A percentile compares a stretch with the other conserved stretches of the same genome.
Conservation (phyloP, 768 basidiomycete genomes). For the Leucocoprinus birnbaumii region DNA sequence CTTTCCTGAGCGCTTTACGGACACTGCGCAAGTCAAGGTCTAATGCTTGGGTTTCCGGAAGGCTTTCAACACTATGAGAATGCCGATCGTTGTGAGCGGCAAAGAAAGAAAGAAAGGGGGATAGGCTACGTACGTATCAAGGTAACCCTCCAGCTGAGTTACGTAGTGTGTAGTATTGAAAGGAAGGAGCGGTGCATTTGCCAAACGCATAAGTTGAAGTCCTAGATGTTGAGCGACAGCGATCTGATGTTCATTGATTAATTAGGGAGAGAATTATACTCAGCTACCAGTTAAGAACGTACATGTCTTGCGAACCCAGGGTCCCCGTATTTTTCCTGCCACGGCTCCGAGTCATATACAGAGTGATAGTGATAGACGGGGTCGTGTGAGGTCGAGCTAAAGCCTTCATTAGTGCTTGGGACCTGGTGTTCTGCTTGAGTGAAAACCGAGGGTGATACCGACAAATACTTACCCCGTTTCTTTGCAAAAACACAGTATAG, state of each 20-base stretch:
- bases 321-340: conserved; percentile 72
- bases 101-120: neutral
- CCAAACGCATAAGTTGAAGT: conserved; percentile 53
- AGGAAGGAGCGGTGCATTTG: conserved; percentile 60
- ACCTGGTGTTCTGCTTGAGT: conserved; percentile 22
- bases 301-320: conserved; percentile 70
- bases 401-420: conserved; percentile 39
- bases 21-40: conserved; percentile 36
- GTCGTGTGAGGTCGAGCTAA: conserved; percentile 39
- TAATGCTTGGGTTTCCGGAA: conserved; percentile 23
- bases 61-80: conserved; percentile 43
- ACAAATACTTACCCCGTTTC: conserved; percentile 35
- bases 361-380: conserved; percentile 73
- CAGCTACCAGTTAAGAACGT: conserved; percentile 21
- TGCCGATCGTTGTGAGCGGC: too few relatives aligned
- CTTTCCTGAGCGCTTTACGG: conserved; percentile 38
- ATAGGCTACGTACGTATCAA: conserved; percentile 42
- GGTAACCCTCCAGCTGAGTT: conserved; percentile 54
- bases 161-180: conserved; percentile 76
- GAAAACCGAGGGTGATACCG: neutral
- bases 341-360: conserved; percentile 66
- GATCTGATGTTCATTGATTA: too few relatives aligned
- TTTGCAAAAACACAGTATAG: conserved; percentile 87
- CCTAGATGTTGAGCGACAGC: conserved; percentile 68
- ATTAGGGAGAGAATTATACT: too few relatives aligned